Evolutionary conservation across 2,329 filamentous ascomycete genomes (phyloP), one percentile per base, ranked within the genome.

Genomic region (Colletotrichum viniferum): DNA sequence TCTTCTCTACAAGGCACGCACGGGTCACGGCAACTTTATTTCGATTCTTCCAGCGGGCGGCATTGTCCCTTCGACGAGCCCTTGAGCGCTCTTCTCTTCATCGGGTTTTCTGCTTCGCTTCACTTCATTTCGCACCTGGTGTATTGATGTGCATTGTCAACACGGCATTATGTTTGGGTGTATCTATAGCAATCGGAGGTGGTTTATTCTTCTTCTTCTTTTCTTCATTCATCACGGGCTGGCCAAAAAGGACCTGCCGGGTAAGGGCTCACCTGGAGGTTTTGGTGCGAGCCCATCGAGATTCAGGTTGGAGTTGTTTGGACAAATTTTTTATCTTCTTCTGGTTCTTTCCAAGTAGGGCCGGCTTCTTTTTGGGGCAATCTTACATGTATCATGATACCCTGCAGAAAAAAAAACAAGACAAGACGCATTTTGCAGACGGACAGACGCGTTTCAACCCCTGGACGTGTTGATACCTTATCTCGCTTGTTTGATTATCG

Each of bases 401-500:
- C 73, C 73, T 76, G 73, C 70, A 73, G 73, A 69, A 65, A 76
- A 72, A 72, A 76, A 61, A 68, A 68, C n/a, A 74, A 76, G 64
- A 61, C 48, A 48, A 74, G 64, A 66, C 48, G 48, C 70, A 65
- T 60, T 58, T 58, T 63, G 60, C 43, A 71, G 68, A 66, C 34
- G 68, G 65, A 64, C n/a, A 64, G 62, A 65, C 65, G 24, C 48
- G 73, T 76, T 69, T 74, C 73, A 69, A 60, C 70, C 70, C 73
- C 70, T 52, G 69, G 70, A 34, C 62, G 60, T 43, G 60, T 52
- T 65, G 73, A 76, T 76, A 65, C 64, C 64, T 74, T 76, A 76
- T 76, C 60, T 76, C 73, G 70, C 73, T 76, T 76, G 73, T 76
- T 74, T 76, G 71, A 76, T 74, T 76, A 66, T 69, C n/a, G 52